phyloP scores from a whole-genome alignment of 164 flowering plant species.

The Tinospora cordifolia region DNA sequence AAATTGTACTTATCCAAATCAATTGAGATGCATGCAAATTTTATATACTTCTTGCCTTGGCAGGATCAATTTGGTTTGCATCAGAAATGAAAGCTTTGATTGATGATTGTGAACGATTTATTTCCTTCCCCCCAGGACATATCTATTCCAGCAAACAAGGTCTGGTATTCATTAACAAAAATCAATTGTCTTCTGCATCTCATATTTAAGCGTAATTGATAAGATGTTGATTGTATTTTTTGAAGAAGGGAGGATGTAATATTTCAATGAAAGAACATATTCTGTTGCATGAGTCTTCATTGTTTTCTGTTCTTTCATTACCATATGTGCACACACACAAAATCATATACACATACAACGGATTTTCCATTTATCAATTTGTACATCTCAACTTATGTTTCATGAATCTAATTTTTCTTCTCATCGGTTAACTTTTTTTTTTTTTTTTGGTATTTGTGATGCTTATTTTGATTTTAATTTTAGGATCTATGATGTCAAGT shows the following conservation, averaged over 20 bases:
- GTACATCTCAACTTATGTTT: too few species aligned
- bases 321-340: not conserved
- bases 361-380: too few species aligned
- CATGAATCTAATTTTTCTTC: not conserved
- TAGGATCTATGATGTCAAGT: not conserved
- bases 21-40: not conserved
- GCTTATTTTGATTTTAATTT: not conserved
- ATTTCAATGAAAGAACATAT: not conserved
- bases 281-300: not conserved
- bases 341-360: not conserved
- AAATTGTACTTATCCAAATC: not conserved
- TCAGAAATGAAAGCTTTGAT: constrained; percentile 98
- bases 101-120: constrained; percentile 93
- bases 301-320: not conserved
- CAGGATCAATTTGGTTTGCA: constrained; percentile 96
- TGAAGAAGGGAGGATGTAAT: not conserved
- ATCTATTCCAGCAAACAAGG: constrained; percentile 89
- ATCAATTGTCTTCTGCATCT: not conserved
- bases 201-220: not conserved
- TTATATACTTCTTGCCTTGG: constrained; percentile 4
- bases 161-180: constrained; percentile 22
- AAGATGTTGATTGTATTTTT: not conserved
- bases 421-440: not conserved
- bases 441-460: not conserved
- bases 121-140: constrained; percentile 81